Base-by-base conservation (phyloP, 257 asterid species). In the Knoxia roxburghii region DNA sequence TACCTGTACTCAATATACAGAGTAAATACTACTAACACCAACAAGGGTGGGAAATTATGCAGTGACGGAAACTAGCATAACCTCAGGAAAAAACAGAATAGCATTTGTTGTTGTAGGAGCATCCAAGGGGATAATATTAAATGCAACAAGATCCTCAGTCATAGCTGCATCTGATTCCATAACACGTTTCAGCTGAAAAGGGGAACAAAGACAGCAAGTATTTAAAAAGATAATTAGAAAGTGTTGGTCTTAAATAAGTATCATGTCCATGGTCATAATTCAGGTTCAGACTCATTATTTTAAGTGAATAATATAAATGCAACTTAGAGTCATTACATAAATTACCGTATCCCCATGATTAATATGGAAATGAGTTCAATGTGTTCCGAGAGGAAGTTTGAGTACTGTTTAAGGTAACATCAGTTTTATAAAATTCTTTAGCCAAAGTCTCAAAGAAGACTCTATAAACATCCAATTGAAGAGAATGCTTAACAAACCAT, bases 131-230 rank as follows among this genome's bases (percentile, higher is more conserved):
- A 93, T 93, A 70, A 93, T 93, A 73, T 93, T 93, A 65, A 85
- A 90, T 21, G 99, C 81, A 65, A 87, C 79, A 77, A 85, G 67
- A 86, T 93, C 99, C 78, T 93, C 97, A n/a, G 85, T 80, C 99
- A 93, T 93, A 49, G 97, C 97, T 67, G 97, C 97, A 86, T 93
- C 99, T 35, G 89, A 82, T 81, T 86, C 92, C 83, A 93, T 90
- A 81, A 93, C 87, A 29, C 87, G 96, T 83, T 88, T 93, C 82
- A 90, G 64, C 99, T 93, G 88, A 65, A 77, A 68, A 64, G 70
- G 61, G 74, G 53, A 70, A 58, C 73, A 77, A 70, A 57, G 75
- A 69, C 41, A n/a, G n/a, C n/a, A 33, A 59, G 64, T 18, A 39
- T 60, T 18, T 6, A 35, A 37, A 12, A 35, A 23, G 17, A 29